Base-by-base conservation (phyloP, 768 basidiomycete species). In the Lactifluus piperatus region DNA sequence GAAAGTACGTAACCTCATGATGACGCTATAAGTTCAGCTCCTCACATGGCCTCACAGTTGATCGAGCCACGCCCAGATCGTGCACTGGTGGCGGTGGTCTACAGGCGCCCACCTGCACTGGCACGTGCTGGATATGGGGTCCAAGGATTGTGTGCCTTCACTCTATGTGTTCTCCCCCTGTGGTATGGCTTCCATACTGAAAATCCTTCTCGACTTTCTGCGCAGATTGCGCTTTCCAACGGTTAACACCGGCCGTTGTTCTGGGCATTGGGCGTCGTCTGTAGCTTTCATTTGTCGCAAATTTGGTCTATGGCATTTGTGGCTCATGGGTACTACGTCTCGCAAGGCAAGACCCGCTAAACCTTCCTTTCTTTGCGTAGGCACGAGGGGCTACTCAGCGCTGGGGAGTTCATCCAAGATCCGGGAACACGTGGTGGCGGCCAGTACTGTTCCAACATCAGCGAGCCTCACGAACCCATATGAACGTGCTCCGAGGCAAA, bases 381-480 rank as follows among this genome's bases (percentile, higher is more conserved):
- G 5, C 18, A 5, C 49, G 13, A 37, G 18, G 3, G 4, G 34
- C 0, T 26, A 24, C 26, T 51, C 54, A 39, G 16, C 36, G 27
- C 44, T 37, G 22, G 43, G 36, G 29, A 10, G 34, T 37, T 46
- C 51, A 1, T 5, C 18, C 36, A 26, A n/a, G n/a, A n/a, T n/a
- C n/a, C n/a, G n/a, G n/a, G n/a, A n/a, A n/a, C n/a, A 29, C 27
- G 54, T 37, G 13, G 22, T 57, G 22, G 53, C 58, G 9, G 59
- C 59, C 2, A 60, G 59, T n/a, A 9, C 0, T 6, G 20, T 60
- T 26, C 59, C 59, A 32, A 1, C 48, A n/a, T 60, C 59, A 18
- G 54, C 36, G 11, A 56, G 43, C 49, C 9, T 49, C 22, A 8
- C 59, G 13, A 39, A 8, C 58, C 36, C 56, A 9, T 44, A 32